A percentile compares a stretch with the other conserved stretches of the same genome.
Evolutionary conservation across 208 protist species (phyloP).

Genomic region (Wallacemonas sp.): DNA sequence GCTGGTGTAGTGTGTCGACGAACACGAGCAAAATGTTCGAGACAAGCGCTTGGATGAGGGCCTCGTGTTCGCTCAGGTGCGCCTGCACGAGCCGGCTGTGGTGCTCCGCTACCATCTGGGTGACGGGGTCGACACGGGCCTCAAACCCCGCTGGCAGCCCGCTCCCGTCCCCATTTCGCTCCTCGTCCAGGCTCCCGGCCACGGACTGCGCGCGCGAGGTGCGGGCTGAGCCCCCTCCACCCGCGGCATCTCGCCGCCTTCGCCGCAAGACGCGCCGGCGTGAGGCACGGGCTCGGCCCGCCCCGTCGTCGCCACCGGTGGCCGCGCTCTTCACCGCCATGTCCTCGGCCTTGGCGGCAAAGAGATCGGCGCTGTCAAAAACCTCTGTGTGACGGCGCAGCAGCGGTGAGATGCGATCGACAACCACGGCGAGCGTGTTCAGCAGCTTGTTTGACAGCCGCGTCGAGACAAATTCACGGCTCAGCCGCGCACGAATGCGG

Average conservation of each 20-base stretch:
- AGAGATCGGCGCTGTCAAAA: slow-evolving; percentile 68
- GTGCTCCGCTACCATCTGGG: slow-evolving; percentile 45
- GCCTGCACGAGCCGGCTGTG: slow-evolving; percentile 67
- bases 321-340: slow-evolving; percentile 2
- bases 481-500: slow-evolving; percentile 70
- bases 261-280: slow-evolving; percentile 23
- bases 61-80: slow-evolving; percentile 73
- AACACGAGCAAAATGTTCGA: slow-evolving; percentile 70
- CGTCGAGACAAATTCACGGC: slow-evolving; percentile 79
- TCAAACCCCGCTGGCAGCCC: not conserved
- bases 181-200: not conserved
- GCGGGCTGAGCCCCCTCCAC: not conserved
- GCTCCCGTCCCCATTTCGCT: not conserved
- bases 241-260: not conserved
- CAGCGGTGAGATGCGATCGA: slow-evolving; percentile 75
- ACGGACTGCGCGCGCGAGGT: not conserved
- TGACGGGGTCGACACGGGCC: slow-evolving; percentile 38
- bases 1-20: slow-evolving; percentile 69
- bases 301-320: slow-evolving; percentile 1
- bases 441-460: slow-evolving; percentile 72
- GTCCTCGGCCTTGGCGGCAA: slow-evolving; percentile 62
- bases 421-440: slow-evolving; percentile 74
- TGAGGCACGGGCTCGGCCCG: not conserved
- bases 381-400: slow-evolving; percentile 72
- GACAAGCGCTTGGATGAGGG: slow-evolving; percentile 60